phyloP scores from a whole-genome alignment of 2,329 filamentous ascomycete species.

The Colletotrichum tabaci region DNA sequence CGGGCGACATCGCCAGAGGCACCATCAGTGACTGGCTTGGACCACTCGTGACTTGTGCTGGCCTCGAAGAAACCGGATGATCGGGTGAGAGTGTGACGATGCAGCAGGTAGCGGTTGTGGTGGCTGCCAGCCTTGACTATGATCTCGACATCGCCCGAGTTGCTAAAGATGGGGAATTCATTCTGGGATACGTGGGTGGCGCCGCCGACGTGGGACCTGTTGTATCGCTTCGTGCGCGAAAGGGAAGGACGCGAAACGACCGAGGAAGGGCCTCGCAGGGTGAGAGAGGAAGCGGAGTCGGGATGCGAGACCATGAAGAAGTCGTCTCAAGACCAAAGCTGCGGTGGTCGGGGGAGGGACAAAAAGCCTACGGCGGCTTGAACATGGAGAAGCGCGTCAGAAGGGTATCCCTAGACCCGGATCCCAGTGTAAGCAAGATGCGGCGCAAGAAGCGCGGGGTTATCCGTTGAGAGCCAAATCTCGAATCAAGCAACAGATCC shows the following conservation, averaged over 20 bases:
- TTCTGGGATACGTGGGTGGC: slow-evolving; percentile 81
- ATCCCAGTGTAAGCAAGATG: not conserved
- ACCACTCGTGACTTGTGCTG: slow-evolving; percentile 86
- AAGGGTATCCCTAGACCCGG: not conserved
- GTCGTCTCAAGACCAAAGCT: slow-evolving; percentile 27
- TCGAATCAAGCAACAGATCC: not conserved
- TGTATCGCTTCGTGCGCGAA: slow-evolving; percentile 78
- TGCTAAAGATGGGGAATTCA: slow-evolving; percentile 92
- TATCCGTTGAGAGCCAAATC: not conserved
- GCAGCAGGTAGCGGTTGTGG: slow-evolving; percentile 89
- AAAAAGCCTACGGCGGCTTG: slow-evolving; percentile 22
- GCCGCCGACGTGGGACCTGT: slow-evolving; percentile 85
- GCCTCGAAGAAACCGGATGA: slow-evolving; percentile 96
- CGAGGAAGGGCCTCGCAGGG: slow-evolving; percentile 72
- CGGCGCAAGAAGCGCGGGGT: slow-evolving; percentile 3
- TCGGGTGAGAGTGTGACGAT: slow-evolving; percentile 88
- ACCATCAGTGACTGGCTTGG: slow-evolving; percentile 55
- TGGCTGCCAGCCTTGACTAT: slow-evolving; percentile 78
- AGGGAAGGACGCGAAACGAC: slow-evolving; percentile 75
- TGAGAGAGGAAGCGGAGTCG: slow-evolving; percentile 67
- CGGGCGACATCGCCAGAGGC: slow-evolving; percentile 65
- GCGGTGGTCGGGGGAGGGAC: slow-evolving; percentile 6
- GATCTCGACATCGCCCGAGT: slow-evolving; percentile 95
- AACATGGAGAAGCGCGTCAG: slow-evolving; percentile 23
- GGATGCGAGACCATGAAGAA: slow-evolving; percentile 75